phyloP scores from a whole-genome alignment of 1,139 yeast species.

The Blastobotrys apis region DNA sequence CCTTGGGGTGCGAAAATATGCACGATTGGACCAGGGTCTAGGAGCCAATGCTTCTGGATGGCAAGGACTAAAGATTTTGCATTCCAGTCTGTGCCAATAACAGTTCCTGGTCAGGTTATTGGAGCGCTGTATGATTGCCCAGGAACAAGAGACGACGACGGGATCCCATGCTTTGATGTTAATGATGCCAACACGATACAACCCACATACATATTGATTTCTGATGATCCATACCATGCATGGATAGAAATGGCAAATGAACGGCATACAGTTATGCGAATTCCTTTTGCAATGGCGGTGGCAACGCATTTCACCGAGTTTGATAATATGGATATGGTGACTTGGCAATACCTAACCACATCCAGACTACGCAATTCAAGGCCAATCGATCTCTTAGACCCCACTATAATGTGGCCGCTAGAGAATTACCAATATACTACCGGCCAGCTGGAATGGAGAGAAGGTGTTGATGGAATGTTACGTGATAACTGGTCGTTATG shows the following conservation, averaged over 20 bases:
- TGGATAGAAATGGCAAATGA: conserved; percentile 11
- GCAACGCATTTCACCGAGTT: conserved; percentile 2
- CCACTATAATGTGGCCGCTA: not conserved
- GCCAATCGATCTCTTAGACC: not conserved
- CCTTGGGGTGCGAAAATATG: conserved; percentile 28
- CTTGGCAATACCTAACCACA: not conserved
- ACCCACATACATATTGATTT: conserved; percentile 5
- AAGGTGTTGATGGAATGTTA: conserved; percentile 2
- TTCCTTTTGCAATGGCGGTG: conserved; percentile 12
- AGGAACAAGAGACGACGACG: conserved; percentile 6
- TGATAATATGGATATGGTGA: not conserved
- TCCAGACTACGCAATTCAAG: not conserved
- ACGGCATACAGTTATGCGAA: conserved; percentile 7
- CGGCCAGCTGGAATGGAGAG: not conserved
- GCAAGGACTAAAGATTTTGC: conserved; percentile 10
- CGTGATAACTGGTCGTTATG: not conserved
- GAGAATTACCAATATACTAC: conserved; percentile 8
- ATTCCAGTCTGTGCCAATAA: conserved; percentile 6
- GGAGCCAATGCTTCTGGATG: conserved; percentile 11
- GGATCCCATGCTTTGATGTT: conserved; percentile 7
- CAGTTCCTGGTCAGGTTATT: conserved; percentile 11
- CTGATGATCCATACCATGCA: conserved; percentile 12
- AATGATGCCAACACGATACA: not conserved
- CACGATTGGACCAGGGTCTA: conserved; percentile 12
- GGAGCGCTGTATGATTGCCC: conserved; percentile 13